Conservation (phyloP, 176 grass and related monocot genomes). For the Lolium multiflorum region DNA sequence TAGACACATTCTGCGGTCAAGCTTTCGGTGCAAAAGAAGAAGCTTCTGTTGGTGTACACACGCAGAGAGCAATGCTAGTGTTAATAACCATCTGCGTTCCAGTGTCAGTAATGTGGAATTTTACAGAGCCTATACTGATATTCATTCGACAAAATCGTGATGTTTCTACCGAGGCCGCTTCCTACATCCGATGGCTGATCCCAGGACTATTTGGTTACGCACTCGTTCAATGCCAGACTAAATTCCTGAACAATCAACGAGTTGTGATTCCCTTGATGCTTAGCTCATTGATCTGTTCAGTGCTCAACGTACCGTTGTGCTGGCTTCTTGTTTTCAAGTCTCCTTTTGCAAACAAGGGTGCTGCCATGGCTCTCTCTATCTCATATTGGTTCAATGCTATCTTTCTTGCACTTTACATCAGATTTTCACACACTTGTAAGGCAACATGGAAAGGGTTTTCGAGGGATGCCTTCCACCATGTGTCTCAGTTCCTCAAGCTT, state of each 20-base stretch:
- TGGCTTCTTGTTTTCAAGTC: conserved; percentile 57
- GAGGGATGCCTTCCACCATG: conserved; percentile 45
- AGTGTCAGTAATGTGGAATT: conserved; percentile 46
- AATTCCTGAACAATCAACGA: conserved; percentile 64
- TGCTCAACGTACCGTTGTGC: conserved; percentile 50
- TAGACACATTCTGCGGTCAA: conserved; percentile 69
- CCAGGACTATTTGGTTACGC: conserved; percentile 64
- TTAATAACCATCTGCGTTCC: conserved; percentile 49
- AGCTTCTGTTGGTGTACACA: conserved; percentile 54
- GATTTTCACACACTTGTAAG: conserved; percentile 50
- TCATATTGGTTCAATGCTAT: conserved; percentile 63
- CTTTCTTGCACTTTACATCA: conserved; percentile 62
- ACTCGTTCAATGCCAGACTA: conserved; percentile 61
- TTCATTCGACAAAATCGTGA: conserved; percentile 59
- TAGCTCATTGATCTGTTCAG: conserved; percentile 51
- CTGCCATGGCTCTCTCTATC: conserved; percentile 54
- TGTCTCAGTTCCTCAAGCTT: conserved; percentile 58
- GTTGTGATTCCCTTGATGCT: conserved; percentile 64
- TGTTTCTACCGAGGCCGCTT: conserved; percentile 55
- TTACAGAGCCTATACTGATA: conserved; percentile 52
- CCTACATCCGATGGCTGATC: conserved; percentile 58
- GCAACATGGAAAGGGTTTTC: conserved; percentile 47
- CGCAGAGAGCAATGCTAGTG: conserved; percentile 57
- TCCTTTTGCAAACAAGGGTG: conserved; percentile 54
- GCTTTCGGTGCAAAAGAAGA: conserved; percentile 64